A percentile compares a stretch with the other conserved stretches of the same genome.
phyloP scores from a whole-genome alignment of 352 stramenopile species.

The Detonula confervacea region DNA sequence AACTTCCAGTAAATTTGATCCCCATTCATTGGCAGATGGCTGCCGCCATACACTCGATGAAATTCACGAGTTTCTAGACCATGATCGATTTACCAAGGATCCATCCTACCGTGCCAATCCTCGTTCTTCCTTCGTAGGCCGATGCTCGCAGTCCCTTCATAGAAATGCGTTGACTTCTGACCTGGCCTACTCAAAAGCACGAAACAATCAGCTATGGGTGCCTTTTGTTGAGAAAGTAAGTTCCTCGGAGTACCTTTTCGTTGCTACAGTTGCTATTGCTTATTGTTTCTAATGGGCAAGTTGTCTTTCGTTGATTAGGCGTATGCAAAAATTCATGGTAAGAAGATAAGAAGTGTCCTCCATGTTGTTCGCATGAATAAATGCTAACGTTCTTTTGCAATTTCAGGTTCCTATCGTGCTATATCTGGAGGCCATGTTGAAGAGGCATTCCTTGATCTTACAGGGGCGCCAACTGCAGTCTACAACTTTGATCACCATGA shows the following conservation, averaged over 20 bases:
- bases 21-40: conserved; percentile 46
- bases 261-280: no score
- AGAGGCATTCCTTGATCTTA: conserved; percentile 85
- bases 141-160: conserved; percentile 31
- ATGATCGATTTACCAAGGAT: conserved; percentile 57
- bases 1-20: conserved; percentile 45
- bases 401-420: conserved; percentile 54
- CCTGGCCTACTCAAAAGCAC: conserved; percentile 65
- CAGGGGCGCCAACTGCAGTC: conserved; percentile 73
- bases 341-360: no score
- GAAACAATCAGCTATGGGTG: conserved; percentile 77
- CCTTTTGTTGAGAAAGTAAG: conserved; percentile 78
- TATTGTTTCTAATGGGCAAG: no score
- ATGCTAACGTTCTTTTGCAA: neutral
- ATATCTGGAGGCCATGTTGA: conserved; percentile 81
- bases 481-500: conserved; percentile 62
- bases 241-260: no score
- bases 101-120: conserved; percentile 16
- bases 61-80: conserved; percentile 59
- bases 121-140: conserved; percentile 6
- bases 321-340: conserved; percentile 83
- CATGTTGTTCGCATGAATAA: neutral
- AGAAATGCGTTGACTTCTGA: conserved; percentile 49
- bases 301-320: conserved; percentile 44
- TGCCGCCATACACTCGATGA: conserved; percentile 43